Conservation (phyloP, 1,284 basidiomycete genomes). For the Wolfiporia cocos region DNA sequence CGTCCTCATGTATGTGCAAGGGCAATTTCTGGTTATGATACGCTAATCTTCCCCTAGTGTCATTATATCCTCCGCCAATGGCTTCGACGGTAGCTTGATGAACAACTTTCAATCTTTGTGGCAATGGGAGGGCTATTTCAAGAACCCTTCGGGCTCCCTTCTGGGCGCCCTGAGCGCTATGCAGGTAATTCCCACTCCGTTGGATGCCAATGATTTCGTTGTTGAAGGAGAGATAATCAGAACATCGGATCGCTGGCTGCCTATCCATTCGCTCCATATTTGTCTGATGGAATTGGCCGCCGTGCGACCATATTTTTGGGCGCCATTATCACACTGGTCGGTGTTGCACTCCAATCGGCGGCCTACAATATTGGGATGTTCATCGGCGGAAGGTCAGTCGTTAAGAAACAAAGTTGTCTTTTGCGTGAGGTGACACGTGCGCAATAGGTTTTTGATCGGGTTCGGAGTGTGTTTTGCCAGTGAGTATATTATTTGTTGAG, state of each 20-base stretch:
- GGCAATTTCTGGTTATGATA: not conserved
- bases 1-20: slow-evolving; percentile 42
- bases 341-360: slow-evolving; percentile 66
- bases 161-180: slow-evolving; percentile 72
- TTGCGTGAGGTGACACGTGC: slow-evolving; percentile 36
- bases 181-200: slow-evolving; percentile 35
- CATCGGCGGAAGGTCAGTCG: slow-evolving; percentile 60
- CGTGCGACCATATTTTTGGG: slow-evolving; percentile 55
- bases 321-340: slow-evolving; percentile 55
- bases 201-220: not conserved
- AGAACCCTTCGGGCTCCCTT: slow-evolving; percentile 38
- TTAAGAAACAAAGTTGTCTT: not conserved
- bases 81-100: slow-evolving; percentile 71
- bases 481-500: not conserved
- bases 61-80: slow-evolving; percentile 65
- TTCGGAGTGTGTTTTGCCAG: slow-evolving; percentile 7
- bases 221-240: slow-evolving; percentile 25
- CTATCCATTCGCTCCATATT: slow-evolving; percentile 62
- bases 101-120: slow-evolving; percentile 58
- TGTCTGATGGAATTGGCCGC: slow-evolving; percentile 63
- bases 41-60: slow-evolving; percentile 30
- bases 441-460: slow-evolving; percentile 18
- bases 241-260: slow-evolving; percentile 61
- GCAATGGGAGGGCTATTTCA: slow-evolving; percentile 57
- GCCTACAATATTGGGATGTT: slow-evolving; percentile 76